A percentile compares a stretch with the other conserved stretches of the same genome.
These are phyloP conservation scores for Ceratocystis alfenasii DNA, from an alignment of 2,329 filamentous ascomycete genomes.

Conservation along the genomic window DNA sequence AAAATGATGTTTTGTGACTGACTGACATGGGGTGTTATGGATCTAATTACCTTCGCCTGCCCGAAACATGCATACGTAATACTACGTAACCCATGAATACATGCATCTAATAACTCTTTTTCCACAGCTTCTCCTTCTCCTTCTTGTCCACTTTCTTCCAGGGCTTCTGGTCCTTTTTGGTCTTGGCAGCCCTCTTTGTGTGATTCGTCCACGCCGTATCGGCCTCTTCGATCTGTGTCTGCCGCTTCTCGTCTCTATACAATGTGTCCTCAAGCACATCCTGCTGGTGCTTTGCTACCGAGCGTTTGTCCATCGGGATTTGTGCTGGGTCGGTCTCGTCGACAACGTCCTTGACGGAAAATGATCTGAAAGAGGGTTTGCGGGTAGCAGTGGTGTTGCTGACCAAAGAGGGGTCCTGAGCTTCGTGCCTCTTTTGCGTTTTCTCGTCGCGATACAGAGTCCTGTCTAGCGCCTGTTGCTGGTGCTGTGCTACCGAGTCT, in stretches of 20 bases:
- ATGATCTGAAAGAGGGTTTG: not conserved
- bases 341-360: not conserved
- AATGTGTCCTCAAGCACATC: not conserved
- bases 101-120: not conserved
- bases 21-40: not conserved
- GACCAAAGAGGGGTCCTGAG: not conserved
- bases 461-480: not conserved
- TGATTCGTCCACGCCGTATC: not conserved
- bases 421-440: not conserved
- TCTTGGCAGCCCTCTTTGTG: not conserved
- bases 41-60: not conserved
- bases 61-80: not conserved
- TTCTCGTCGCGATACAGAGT: not conserved
- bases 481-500: not conserved
- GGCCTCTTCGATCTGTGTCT: conserved; percentile 3
- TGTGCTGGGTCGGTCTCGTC: not conserved
- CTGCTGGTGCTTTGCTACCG: not conserved
- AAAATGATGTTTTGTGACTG: not conserved
- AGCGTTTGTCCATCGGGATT: not conserved
- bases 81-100: not conserved
- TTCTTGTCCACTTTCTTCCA: conserved; percentile 11
- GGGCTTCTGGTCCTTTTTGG: conserved; percentile 10
- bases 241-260: not conserved
- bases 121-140: conserved; percentile 4
- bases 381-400: too few relatives aligned